phyloP scores from a whole-genome alignment of 2,329 filamentous ascomycete species.

The Diaporthe citri region DNA sequence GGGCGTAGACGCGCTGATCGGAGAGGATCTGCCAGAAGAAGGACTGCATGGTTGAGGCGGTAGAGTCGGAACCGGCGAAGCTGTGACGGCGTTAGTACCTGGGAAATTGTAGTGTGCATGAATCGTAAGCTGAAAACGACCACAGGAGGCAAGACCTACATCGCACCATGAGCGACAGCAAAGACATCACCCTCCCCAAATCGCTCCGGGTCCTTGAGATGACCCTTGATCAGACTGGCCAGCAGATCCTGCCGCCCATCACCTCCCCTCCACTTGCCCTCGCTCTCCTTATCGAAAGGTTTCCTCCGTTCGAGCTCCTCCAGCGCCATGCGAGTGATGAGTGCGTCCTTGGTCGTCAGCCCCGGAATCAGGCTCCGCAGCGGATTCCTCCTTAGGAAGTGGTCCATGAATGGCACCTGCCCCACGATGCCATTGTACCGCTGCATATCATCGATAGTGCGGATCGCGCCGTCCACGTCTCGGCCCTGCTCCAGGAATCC shows the following conservation, averaged over 20 bases:
- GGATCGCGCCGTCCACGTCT: slow-evolving; percentile 65
- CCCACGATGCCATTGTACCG: slow-evolving; percentile 66
- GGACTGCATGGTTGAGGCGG: slow-evolving; percentile 70
- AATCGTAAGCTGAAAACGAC: not conserved
- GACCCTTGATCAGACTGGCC: slow-evolving; percentile 64
- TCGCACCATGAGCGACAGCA: slow-evolving; percentile 68
- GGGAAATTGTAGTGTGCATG: not conserved
- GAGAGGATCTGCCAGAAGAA: slow-evolving; percentile 65
- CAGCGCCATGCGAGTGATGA: slow-evolving; percentile 65
- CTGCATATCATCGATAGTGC: slow-evolving; percentile 64
- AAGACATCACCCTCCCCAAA: slow-evolving; percentile 68
- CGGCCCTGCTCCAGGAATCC: slow-evolving; percentile 63
- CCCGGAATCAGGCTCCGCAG: slow-evolving; percentile 58
- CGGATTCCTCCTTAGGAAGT: slow-evolving; percentile 62
- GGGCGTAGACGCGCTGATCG: slow-evolving; percentile 55
- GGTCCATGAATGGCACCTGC: slow-evolving; percentile 64
- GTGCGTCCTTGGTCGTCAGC: slow-evolving; percentile 58
- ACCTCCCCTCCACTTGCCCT: slow-evolving; percentile 53
- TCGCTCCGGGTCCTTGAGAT: slow-evolving; percentile 61
- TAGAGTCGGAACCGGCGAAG: slow-evolving; percentile 72
- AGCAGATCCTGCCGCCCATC: slow-evolving; percentile 64
- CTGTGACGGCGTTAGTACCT: slow-evolving; percentile 47
- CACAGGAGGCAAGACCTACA: slow-evolving; percentile 54
- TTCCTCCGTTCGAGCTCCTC: slow-evolving; percentile 62
- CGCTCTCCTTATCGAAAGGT: slow-evolving; percentile 60